A percentile compares a stretch with the other conserved stretches of the same genome.
Evolutionary conservation across 139 green algal genomes (phyloP).

Genomic region (Pedinophyceae sp.): DNA sequence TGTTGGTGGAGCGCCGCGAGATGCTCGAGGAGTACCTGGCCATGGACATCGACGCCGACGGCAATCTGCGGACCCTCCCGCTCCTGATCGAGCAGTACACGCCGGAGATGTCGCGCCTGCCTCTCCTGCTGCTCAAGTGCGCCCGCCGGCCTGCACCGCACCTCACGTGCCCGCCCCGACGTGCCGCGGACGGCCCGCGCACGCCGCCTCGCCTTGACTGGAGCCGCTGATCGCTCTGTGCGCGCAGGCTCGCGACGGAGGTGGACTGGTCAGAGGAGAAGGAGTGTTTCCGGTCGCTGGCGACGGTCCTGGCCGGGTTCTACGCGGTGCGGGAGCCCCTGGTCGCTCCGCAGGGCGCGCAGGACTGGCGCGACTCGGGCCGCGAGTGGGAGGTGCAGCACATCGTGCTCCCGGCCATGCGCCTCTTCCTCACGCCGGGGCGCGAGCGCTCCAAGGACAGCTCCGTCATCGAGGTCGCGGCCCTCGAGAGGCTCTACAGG

Average conservation of each 20-base stretch:
- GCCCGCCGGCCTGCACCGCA: too few relatives aligned
- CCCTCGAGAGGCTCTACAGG: conserved; percentile 70
- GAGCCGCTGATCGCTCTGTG: too few relatives aligned
- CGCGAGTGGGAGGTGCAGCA: conserved; percentile 19
- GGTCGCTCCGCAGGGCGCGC: background rate
- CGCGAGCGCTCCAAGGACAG: conserved; percentile 34
- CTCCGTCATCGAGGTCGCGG: conserved; percentile 58
- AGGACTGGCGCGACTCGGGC: background rate
- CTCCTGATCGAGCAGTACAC: conserved; percentile 42
- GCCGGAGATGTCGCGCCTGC: conserved; percentile 44
- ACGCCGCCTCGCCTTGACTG: too few relatives aligned
- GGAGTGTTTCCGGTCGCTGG: conserved; percentile 22
- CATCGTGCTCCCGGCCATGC: conserved; percentile 13
- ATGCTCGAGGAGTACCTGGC: conserved; percentile 49
- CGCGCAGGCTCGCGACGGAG: conserved; percentile 43
- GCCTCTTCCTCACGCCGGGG: conserved; percentile 24
- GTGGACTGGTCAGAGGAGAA: conserved; percentile 53
- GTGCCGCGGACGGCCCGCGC: too few relatives aligned
- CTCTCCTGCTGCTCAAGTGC: conserved; percentile 47
- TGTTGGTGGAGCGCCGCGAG: conserved; percentile 40
- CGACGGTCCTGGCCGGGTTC: conserved; percentile 31
- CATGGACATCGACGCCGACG: conserved; percentile 30
- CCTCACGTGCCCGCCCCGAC: too few relatives aligned
- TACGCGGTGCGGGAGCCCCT: conserved; percentile 32
- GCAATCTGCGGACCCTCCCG: conserved; percentile 34